Evolutionary conservation across 495 filamentous ascomycete genomes (phyloP), one percentile per base, ranked within the genome.

Genomic region (Hypoxylon intermedium): DNA sequence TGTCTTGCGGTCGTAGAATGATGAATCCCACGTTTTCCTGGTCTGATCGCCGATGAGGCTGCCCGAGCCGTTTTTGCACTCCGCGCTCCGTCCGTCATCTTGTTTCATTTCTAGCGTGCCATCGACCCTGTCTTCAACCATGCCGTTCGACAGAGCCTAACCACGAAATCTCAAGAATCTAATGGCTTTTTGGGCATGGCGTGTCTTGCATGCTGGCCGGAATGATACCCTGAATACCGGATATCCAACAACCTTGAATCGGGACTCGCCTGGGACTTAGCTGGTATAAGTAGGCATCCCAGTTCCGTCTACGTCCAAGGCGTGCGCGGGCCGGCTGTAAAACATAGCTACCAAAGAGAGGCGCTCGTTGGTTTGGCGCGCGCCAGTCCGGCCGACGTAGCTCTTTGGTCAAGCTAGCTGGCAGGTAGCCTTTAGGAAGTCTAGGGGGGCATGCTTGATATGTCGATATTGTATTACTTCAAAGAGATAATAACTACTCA

Each of bases 161-260:
- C 55, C 62, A 42, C 52, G 36, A 56, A 65, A 58, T 42, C 41
- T 48, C 26, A 38, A 46, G 54, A 60, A 55, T 65, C 56, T 65
- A 56, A 65, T n/a, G 51, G 23, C 44, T n/a, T 34, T 52, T 57
- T 65, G 36, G 46, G 52, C 46, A 60, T 60, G 46, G 52, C 37
- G 46, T 51, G 56, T 48, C 51, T 65, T 65, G 62, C 56, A 65
- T 65, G 51, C 36, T 44, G 18, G 11, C 56, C 62, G 62, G 62
- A 65, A 65, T 65, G 56, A 53, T 47, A 65, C 62, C 56, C 52
- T 65, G 46, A 48, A n/a, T 65, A 54, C 62, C 62, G 62, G 62
- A 50, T 65, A 52, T 57, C 62, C 52, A 60, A 60, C 56, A 57
- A 60, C 56, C 46, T 65, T 57, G 41, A 65, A 46, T 57, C 62